Evolutionary conservation across 495 filamentous ascomycete genomes (phyloP), one percentile per base, ranked within the genome.

Genomic region (Chaetomium tenue): DNA sequence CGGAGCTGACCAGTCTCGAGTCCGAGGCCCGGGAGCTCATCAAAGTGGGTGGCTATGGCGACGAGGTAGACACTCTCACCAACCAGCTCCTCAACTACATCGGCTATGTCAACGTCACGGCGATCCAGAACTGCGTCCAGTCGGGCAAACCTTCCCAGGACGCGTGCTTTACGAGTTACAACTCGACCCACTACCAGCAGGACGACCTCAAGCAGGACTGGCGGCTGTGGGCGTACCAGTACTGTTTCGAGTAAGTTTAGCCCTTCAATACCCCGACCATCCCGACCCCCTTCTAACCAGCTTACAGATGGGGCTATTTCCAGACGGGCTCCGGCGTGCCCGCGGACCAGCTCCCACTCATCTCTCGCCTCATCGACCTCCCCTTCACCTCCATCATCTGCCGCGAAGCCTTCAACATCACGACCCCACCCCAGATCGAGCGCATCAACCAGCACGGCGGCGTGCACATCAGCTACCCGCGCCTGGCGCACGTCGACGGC

Each of bases 391-490:
- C 79, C 7, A 25, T 78, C 3, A 75, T 84, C 66, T 91, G 89
- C 78, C 67, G 72, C 2, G 70, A 79, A 12, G 81, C 82, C 5
- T 92, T 89, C 82, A 85, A 86, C 72, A 84, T 91, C 70, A 83
- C 78, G 13, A 72, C 71, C 2, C 80, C 81, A 0, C 77, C 89
- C 0, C 71, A 89, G 58, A 73, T 84, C 0, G 74, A 82, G 5
- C 71, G 76, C 16, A 85, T 90, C 73, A 91, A 91, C 74, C 82
- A 85, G 63, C 83, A 88, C 71, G 89, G 89, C 42, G 87, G 86
- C n/a, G 88, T 84, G 66, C 64, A 80, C 64, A 84, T 90, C 72
- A 78, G 80, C 53, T 89, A 88, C 64, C 79, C 83, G 6, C 82
- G 87, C 25, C 80, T 91, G 8, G 88, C 88, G 20, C 80, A 86